These are phyloP conservation scores for Populus trichocarpa DNA, from an alignment of 441 rosid genomes.

Conservation along the genomic window DNA sequence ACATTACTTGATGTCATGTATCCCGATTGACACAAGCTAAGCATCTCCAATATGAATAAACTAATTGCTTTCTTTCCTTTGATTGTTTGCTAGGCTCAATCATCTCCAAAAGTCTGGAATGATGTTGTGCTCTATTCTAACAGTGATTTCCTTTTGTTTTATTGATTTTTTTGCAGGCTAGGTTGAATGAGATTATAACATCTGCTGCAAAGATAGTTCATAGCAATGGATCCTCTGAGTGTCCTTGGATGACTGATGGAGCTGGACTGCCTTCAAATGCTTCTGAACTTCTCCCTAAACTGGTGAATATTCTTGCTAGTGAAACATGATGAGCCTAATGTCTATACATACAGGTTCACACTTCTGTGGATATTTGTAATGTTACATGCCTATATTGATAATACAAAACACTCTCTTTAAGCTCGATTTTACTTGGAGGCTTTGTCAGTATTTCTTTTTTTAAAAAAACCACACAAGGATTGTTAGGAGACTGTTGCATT, in stretches of 20 bases:
- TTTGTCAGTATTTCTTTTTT: neutral
- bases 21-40: neutral
- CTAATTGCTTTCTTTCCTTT: neutral
- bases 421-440: neutral
- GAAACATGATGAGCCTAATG: neutral
- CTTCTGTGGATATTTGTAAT: neutral
- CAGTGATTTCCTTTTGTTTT: conserved; percentile 10
- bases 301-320: conserved; percentile 45
- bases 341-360: neutral
- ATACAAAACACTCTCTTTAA: neutral
- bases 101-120: neutral
- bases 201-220: conserved; percentile 47
- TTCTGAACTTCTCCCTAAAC: conserved; percentile 68
- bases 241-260: conserved; percentile 99
- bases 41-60: neutral
- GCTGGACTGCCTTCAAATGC: conserved; percentile 95
- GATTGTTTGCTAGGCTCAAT: neutral
- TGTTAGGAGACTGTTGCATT: neutral
- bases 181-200: conserved; percentile 84
- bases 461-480: neutral
- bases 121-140: neutral
- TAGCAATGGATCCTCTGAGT: conserved; percentile 56
- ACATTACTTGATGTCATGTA: neutral
- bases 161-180: conserved; percentile 54
- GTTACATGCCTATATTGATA: neutral